Base-by-base conservation (phyloP, 1,284 basidiomycete species). In the Moesziomyces sp. region DNA sequence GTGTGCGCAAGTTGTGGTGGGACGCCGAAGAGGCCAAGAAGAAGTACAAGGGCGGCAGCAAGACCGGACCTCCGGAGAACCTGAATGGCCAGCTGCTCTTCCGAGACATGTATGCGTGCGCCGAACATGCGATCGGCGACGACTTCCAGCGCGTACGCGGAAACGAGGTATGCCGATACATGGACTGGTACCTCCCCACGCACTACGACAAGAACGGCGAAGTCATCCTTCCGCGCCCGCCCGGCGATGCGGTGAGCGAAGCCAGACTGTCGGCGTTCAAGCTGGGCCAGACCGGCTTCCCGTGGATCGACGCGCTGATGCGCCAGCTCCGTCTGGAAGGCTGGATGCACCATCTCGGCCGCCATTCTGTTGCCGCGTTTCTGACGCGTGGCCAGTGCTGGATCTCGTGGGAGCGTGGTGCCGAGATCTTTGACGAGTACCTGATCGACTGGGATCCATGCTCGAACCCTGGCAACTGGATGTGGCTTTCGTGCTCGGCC, bases 281-380 rank as follows among this genome's bases (percentile, higher is more conserved):
- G 57, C 80, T 86, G 52, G 87, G 86, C 1, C 71, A 80, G 46
- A 86, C 86, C 3, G 87, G 87, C 0, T 88, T 88, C 66, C 87
- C 87, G 38, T 88, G 85, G 85, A 87, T 86, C 59, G 79, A 81
- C 50, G 86, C 87, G 7, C 84, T 86, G 59, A 87, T 88, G 87
- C 82, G 87, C 24, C 86, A 87, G 71, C 82, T 85, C 24, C 63
- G 79, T 6, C 52, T 82, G 30, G 86, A 87, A 73, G 87, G 88
- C 1, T 81, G 79, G 79, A 74, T 81, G 52, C 79, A 79, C 45
- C 78, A 88, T 77, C 84, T 88, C 30, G 87, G 86, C 16, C 82
- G 88, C 57, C 87, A 87, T 78, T 86, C 85, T 11, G 87, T 88
- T 47, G 89, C 88, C 8, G 88, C 86, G 74, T 88, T 87, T 79